Conservation (phyloP, 2,329 filamentous ascomycete genomes). For the Penicillium sp. region DNA sequence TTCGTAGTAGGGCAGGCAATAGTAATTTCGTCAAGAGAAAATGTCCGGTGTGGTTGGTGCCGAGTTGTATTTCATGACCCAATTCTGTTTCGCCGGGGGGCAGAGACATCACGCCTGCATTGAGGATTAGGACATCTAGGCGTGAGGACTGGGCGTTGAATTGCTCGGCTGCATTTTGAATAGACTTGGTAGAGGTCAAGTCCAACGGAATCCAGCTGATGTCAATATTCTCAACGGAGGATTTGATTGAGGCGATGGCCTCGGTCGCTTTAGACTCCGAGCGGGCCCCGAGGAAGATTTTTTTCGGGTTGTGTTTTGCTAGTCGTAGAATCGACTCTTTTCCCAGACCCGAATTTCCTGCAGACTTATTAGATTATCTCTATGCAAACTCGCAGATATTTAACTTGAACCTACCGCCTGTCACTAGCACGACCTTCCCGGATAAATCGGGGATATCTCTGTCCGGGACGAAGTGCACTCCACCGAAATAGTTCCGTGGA, state of each 20-base stretch:
- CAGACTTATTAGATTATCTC: neutral
- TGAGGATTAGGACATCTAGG: slow-evolving; percentile 39
- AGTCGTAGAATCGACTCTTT: slow-evolving; percentile 40
- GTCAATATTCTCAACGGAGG: slow-evolving; percentile 12
- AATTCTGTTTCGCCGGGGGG: slow-evolving; percentile 32
- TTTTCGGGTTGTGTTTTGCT: slow-evolving; percentile 39
- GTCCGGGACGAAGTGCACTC: slow-evolving; percentile 28
- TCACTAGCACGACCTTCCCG: slow-evolving; percentile 35
- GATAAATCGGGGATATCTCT: slow-evolving; percentile 32
- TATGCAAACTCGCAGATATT: neutral
- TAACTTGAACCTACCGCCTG: slow-evolving; percentile 26
- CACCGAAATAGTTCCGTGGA: slow-evolving; percentile 17
- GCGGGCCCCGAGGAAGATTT: slow-evolving; percentile 38
- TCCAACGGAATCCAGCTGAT: slow-evolving; percentile 35
- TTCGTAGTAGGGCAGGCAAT: slow-evolving; percentile 28
- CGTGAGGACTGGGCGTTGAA: slow-evolving; percentile 22
- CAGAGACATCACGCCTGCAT: slow-evolving; percentile 42
- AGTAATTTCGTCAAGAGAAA: slow-evolving; percentile 36
- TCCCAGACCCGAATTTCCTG: slow-evolving; percentile 48
- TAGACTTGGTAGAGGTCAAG: slow-evolving; percentile 41
- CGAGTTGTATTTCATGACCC: slow-evolving; percentile 38
- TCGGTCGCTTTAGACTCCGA: slow-evolving; percentile 19
- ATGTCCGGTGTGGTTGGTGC: slow-evolving; percentile 39
- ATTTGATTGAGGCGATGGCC: slow-evolving; percentile 20
- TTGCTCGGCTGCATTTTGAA: slow-evolving; percentile 35